Base-by-base conservation (phyloP, 176 grass and related monocot species). In the Juncus inflexus region DNA sequence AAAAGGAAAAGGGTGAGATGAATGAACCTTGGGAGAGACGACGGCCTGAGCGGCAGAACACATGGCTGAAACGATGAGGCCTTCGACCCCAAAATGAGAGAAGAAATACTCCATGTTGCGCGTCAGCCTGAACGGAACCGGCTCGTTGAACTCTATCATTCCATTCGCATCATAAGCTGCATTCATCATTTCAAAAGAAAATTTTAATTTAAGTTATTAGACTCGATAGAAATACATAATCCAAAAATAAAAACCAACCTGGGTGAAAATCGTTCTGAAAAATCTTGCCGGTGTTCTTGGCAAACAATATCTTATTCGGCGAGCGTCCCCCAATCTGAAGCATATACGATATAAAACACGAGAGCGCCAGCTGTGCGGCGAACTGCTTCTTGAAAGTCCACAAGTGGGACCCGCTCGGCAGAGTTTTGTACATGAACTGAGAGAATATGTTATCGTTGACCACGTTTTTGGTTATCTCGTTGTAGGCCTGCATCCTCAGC, bases 301-400 rank as follows among this genome's bases (percentile, higher is more conserved):
- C 89, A 73, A 99, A 99, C 3, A 92, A 58, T 78, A 94, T 99
- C 84, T 99, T 99, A 70, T 99, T 99, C 45, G 95, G 95, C 9
- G 95, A 90, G 64, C 95, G 85, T 37, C 95, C 95, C 55, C 95
- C 95, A 74, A 99, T 99, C 70, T 92, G 95, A 55, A 92, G 58
- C 85, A 99, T 92, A 83, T 86, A 99, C 54, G 95, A 99, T 79
- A 99, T 81, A 75, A 99, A 99, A 76, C 87, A 99, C 43, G 95
- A 99, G 51, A 99, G 86, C 37, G 95, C 95, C 51, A 99, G 80
- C 72, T 99, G 95, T 42, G 83, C 76, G 15, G 95, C 89, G 76
- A 99, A 99, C 76, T 94, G 95, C 58, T 99, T 99, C 80, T 99
- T 99, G 80, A 92, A 99, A 61, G 95, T 90, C 95, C 85, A 99